A percentile compares a stretch with the other conserved stretches of the same genome.
Evolutionary conservation across 495 filamentous ascomycete genomes (phyloP).

Genomic region (Polyplosphaeria fusca): DNA sequence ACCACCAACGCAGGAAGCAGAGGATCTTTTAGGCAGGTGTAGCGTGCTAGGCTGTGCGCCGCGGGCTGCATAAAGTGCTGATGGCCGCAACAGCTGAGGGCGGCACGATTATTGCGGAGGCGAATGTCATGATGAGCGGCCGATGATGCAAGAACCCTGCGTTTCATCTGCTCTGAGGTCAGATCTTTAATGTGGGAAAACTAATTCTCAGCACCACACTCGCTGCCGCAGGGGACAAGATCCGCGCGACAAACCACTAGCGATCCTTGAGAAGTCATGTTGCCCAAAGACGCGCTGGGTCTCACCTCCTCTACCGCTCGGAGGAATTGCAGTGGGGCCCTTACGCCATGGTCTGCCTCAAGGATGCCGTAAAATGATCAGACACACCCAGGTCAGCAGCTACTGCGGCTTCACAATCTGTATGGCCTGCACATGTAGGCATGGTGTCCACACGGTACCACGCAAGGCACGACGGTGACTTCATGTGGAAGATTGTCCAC

Average conservation of each 20-base stretch:
- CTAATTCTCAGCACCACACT: neutral
- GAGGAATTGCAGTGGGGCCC: neutral
- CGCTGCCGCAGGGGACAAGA: neutral
- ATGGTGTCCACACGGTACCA: no score
- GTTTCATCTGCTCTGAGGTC: constrained; percentile 24
- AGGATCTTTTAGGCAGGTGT: neutral
- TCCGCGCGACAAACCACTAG: constrained; percentile 10
- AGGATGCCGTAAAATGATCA: neutral
- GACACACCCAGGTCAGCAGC: no score
- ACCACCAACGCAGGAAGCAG: constrained; percentile 5
- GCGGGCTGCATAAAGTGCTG: constrained; percentile 8
- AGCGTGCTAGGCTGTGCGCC: no score
- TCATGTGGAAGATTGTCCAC: no score
- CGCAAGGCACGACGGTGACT: no score
- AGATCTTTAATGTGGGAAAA: constrained; percentile 20
- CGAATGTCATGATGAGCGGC: constrained; percentile 5
- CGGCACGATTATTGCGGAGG: neutral
- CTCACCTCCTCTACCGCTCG: neutral
- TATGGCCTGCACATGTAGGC: no score
- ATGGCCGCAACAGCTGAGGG: neutral
- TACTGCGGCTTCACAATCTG: no score
- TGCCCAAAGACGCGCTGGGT: neutral
- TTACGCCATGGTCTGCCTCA: neutral
- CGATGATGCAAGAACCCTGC: constrained; percentile 23
- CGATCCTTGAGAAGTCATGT: neutral